phyloP scores from a whole-genome alignment of 2,329 filamentous ascomycete genomes.

The Beauveria sp. region DNA sequence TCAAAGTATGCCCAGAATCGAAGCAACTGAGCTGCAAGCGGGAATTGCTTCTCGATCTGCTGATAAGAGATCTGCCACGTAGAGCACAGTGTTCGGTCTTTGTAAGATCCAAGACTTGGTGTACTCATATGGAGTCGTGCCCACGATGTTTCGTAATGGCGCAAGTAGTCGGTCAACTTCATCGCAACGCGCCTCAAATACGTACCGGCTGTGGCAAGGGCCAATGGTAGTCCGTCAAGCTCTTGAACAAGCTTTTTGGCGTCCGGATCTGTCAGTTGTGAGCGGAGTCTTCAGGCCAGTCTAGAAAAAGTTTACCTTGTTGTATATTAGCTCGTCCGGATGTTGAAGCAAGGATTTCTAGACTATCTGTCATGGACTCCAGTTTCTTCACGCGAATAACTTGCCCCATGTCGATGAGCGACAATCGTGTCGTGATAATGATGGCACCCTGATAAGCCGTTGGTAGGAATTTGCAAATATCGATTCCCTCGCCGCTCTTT shows the following conservation, averaged over 20 bases:
- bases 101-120: no score
- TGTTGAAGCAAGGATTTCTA: slow-evolving; percentile 25
- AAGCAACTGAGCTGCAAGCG: slow-evolving; percentile 27
- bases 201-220: not conserved
- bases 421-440: slow-evolving; percentile 32
- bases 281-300: not conserved
- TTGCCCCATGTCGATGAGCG: slow-evolving; percentile 25
- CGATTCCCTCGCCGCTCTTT: slow-evolving; percentile 14
- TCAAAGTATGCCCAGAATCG: slow-evolving; percentile 35
- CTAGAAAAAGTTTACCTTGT: not conserved
- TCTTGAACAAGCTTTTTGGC: not conserved
- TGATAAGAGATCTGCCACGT: no score
- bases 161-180: slow-evolving; percentile 16
- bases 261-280: not conserved
- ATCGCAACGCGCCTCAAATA: slow-evolving; percentile 16
- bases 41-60: slow-evolving; percentile 15
- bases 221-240: slow-evolving; percentile 1
- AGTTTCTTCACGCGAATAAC: slow-evolving; percentile 27
- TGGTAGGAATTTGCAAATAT: slow-evolving; percentile 26
- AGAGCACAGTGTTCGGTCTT: no score
- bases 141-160: no score
- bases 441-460: slow-evolving; percentile 31
- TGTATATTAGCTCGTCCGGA: slow-evolving; percentile 24
- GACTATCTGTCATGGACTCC: slow-evolving; percentile 20
- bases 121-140: no score